Evolutionary conservation across 352 stramenopile species (phyloP).

Genomic region (Pythium sp.): DNA sequence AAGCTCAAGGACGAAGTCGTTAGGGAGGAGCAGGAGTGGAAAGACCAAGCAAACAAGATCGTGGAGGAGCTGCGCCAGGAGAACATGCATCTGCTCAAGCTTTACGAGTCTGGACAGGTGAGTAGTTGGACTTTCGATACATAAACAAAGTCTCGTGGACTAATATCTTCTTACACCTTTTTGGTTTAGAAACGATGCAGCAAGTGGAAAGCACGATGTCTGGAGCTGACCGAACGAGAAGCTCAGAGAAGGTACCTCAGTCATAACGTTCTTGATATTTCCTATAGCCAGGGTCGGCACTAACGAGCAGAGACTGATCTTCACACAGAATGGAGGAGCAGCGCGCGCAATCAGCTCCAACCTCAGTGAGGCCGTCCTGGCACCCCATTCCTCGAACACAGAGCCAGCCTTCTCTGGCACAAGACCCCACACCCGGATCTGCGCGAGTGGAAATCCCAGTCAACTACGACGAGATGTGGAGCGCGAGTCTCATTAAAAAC

Average conservation of each 20-base stretch:
- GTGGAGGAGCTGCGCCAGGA: conserved; percentile 63
- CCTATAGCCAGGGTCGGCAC: neutral
- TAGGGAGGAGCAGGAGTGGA: conserved; percentile 56
- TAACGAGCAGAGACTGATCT: neutral
- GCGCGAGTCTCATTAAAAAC: conserved; percentile 31
- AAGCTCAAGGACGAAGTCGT: conserved; percentile 52
- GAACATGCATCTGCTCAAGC: conserved; percentile 51
- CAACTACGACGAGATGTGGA: conserved; percentile 74
- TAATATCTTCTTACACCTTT: neutral
- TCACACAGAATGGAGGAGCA: conserved; percentile 28
- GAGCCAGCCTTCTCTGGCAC: conserved; percentile 29
- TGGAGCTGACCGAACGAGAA: conserved; percentile 47
- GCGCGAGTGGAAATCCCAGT: conserved; percentile 8
- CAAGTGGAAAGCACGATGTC: conserved; percentile 68
- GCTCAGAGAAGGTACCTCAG: conserved; percentile 25
- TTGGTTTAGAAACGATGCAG: conserved; percentile 52
- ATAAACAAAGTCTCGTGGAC: neutral
- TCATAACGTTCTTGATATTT: neutral
- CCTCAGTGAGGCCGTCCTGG: conserved; percentile 16
- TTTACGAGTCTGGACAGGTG: conserved; percentile 57
- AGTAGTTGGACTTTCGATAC: neutral
- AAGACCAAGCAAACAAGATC: conserved; percentile 42
- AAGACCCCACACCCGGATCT: neutral
- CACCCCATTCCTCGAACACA: conserved; percentile 31
- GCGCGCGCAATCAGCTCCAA: conserved; percentile 35